phyloP scores from a whole-genome alignment of 257 asterid species.

The Penstemon barbatus region DNA sequence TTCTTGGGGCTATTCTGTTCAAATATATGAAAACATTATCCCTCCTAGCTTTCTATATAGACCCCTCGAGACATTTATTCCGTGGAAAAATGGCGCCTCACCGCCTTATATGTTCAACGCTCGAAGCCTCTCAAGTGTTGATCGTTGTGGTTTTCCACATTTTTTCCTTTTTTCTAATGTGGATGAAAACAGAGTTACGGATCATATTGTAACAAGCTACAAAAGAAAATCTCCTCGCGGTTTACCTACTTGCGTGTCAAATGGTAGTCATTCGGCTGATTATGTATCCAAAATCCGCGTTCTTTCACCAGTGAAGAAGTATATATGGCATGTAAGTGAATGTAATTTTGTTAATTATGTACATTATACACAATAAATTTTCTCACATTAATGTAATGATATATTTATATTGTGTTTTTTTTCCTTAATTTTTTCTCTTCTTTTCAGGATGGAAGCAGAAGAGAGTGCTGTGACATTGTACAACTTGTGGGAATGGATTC shows the following conservation, averaged over 20 bases:
- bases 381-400: too few relatives aligned
- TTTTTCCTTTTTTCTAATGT: slow-evolving; percentile 31
- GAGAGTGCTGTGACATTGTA: slow-evolving; percentile 42
- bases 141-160: slow-evolving; percentile 36
- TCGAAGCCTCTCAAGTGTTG: slow-evolving; percentile 10
- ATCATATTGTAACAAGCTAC: slow-evolving; percentile 29
- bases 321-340: slow-evolving; percentile 29
- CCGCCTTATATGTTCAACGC: slow-evolving; percentile 40
- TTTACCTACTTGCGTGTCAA: slow-evolving; percentile 10
- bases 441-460: slow-evolving; percentile 31
- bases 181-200: slow-evolving; percentile 4
- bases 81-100: slow-evolving; percentile 33
- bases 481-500: slow-evolving; percentile 30
- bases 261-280: slow-evolving; percentile 26
- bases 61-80: slow-evolving; percentile 37
- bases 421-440: too few relatives aligned
- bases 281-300: slow-evolving; percentile 26
- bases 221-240: neutral
- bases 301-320: slow-evolving; percentile 28
- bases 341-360: too few relatives aligned
- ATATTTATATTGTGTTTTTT: neutral
- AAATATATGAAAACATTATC: slow-evolving; percentile 33
- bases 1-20: slow-evolving; percentile 57
- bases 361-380: too few relatives aligned
- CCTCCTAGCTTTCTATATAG: slow-evolving; percentile 44